Percentiles rank a stretch among this genome's conserved stretches.
Evolutionary conservation across 2,329 filamentous ascomycete species (phyloP).

Genomic region (Penicillium brasilianum): DNA sequence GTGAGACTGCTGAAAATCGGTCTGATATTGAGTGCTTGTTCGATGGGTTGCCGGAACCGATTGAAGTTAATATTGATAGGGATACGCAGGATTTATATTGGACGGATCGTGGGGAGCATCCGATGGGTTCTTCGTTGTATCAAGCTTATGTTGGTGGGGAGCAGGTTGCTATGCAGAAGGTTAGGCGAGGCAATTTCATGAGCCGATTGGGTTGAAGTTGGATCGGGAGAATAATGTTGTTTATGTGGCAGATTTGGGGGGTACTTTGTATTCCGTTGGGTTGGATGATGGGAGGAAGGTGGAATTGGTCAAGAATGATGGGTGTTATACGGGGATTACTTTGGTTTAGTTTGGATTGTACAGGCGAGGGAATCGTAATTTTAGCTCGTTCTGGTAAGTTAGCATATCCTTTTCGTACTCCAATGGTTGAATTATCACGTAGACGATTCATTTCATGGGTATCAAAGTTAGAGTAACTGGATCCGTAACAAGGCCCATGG

Average conservation of each 20-base stretch:
- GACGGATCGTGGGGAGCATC: conserved; percentile 65
- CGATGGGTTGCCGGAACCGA: conserved; percentile 58
- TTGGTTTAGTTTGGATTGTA: conserved; percentile 9
- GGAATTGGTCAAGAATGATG: conserved; percentile 26
- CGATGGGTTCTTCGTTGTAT: conserved; percentile 61
- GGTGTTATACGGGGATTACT: conserved; percentile 28
- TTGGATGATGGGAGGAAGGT: conserved; percentile 28
- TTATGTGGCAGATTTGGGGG: conserved; percentile 34
- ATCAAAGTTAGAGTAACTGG: too few relatives aligned
- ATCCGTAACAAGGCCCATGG: too few relatives aligned
- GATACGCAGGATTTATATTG: conserved; percentile 57
- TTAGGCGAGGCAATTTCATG: conserved; percentile 28
- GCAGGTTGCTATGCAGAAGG: conserved; percentile 4
- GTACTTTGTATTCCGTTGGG: conserved; percentile 30
- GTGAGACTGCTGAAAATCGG: conserved; percentile 41
- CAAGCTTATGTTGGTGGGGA: conserved; percentile 30
- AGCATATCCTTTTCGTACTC: too few relatives aligned
- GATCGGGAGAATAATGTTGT: conserved; percentile 25
- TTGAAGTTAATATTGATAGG: conserved; percentile 63
- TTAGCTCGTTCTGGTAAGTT: too few relatives aligned
- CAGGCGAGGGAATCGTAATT: not conserved
- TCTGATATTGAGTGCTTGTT: conserved; percentile 53
- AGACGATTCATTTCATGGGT: too few relatives aligned
- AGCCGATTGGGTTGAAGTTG: conserved; percentile 34
- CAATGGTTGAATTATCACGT: too few relatives aligned